Conservation (phyloP, 495 filamentous ascomycete species). For the Wilcoxina mikolae region DNA sequence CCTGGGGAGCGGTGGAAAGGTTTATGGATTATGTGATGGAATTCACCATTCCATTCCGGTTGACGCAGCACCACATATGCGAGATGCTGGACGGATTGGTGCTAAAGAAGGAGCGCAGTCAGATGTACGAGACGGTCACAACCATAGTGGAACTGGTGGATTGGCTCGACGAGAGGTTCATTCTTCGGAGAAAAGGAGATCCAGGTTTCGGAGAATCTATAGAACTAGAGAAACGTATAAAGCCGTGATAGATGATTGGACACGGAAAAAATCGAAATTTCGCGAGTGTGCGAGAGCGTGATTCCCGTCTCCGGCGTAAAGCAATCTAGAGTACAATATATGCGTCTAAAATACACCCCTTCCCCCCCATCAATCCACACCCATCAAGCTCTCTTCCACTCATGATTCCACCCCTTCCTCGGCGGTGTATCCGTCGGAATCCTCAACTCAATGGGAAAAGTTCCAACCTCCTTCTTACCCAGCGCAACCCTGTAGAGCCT, state of each 20-base stretch:
- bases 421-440: constrained; percentile 34
- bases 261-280: too few relatives aligned
- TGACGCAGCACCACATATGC: constrained; percentile 46
- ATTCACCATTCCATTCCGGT: constrained; percentile 42
- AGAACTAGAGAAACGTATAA: constrained; percentile 22
- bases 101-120: constrained; percentile 37
- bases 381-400: constrained; percentile 29
- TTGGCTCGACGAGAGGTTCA: constrained; percentile 38
- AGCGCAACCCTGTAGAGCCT: constrained; percentile 52
- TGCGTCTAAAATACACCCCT: too few relatives aligned
- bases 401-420: constrained; percentile 52
- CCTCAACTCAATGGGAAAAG: constrained; percentile 27
- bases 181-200: constrained; percentile 25
- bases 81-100: constrained; percentile 46
- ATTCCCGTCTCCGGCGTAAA: too few relatives aligned
- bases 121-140: constrained; percentile 35
- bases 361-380: neutral
- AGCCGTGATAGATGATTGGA: constrained; percentile 49
- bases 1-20: constrained; percentile 44
- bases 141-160: constrained; percentile 46
- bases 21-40: constrained; percentile 41
- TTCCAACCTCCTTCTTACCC: constrained; percentile 44
- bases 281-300: too few relatives aligned
- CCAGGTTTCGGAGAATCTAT: constrained; percentile 20
- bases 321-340: too few relatives aligned